Conservation (phyloP, 192 early-diverging fungal genomes). For the Umbelopsis vinacea region DNA sequence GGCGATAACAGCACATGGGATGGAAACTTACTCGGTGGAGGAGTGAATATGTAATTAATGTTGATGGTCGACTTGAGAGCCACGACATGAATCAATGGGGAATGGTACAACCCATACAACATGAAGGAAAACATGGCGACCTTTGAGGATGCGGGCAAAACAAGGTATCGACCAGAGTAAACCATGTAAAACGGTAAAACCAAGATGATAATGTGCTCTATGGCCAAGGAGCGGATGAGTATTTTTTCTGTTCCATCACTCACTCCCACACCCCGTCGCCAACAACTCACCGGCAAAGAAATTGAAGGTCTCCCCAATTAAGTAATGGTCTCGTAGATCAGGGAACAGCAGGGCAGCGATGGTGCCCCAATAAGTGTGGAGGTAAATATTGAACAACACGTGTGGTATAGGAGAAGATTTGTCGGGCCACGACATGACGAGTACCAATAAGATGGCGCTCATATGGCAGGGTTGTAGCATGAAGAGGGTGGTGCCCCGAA, state of each 20-base stretch:
- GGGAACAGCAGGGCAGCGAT: constrained; percentile 54
- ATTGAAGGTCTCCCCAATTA: constrained; percentile 53
- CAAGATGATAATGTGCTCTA: constrained; percentile 54
- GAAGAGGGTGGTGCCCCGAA: constrained; percentile 44
- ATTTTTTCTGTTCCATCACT: background rate
- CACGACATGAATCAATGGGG: constrained; percentile 44
- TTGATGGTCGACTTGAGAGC: constrained; percentile 52
- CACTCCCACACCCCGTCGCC: too few species aligned
- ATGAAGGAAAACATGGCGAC: constrained; percentile 56
- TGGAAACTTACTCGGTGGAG: constrained; percentile 51
- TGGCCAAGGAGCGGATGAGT: background rate
- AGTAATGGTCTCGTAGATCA: constrained; percentile 53
- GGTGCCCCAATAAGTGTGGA: constrained; percentile 62
- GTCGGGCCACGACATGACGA: constrained; percentile 44
- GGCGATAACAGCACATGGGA: background rate
- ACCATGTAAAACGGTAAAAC: constrained; percentile 56
- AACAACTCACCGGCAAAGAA: constrained; percentile 51
- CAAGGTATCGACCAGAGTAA: constrained; percentile 55
- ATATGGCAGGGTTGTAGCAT: constrained; percentile 64
- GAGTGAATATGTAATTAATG: constrained; percentile 57
- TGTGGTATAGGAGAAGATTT: constrained; percentile 44
- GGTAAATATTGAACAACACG: constrained; percentile 58
- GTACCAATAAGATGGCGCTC: constrained; percentile 49
- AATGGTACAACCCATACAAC: constrained; percentile 57
- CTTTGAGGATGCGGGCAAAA: constrained; percentile 48